phyloP scores from a whole-genome alignment of 208 protist genomes.

The Crithidia brevicula region DNA sequence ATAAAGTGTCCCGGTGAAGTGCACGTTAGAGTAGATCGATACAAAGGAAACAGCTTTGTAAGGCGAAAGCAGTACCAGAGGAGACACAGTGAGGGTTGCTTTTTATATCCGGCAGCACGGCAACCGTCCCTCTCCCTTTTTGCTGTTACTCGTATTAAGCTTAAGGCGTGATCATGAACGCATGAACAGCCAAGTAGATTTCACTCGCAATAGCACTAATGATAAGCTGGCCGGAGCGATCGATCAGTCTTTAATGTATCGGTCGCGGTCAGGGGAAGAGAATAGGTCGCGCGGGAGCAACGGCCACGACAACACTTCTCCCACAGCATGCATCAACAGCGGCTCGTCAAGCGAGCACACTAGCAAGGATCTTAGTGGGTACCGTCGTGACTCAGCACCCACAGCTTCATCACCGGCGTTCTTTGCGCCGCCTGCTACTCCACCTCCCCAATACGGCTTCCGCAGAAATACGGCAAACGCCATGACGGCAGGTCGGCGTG shows the following conservation, averaged over 20 bases:
- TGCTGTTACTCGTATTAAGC: not conserved
- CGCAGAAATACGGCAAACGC: slow-evolving; percentile 28
- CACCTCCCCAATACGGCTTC: slow-evolving; percentile 36
- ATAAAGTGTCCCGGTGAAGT: not conserved
- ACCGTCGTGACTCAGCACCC: not conserved
- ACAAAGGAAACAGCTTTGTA: no score
- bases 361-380: not conserved
- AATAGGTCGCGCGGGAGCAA: slow-evolving; percentile 2
- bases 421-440: slow-evolving; percentile 34
- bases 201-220: slow-evolving; percentile 21
- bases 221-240: slow-evolving; percentile 9
- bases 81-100: no score
- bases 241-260: slow-evolving; percentile 8
- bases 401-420: slow-evolving; percentile 2
- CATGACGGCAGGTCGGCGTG: slow-evolving; percentile 30
- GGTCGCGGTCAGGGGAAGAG: slow-evolving; percentile 16
- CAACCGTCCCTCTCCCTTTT: not conserved
- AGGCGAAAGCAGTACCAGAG: no score
- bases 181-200: slow-evolving; percentile 29
- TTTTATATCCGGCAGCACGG: no score
- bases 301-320: slow-evolving; percentile 3
- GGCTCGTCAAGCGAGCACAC: not conserved
- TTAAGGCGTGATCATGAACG: slow-evolving; percentile 32
- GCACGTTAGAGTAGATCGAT: not conserved
- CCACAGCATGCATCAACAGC: slow-evolving; percentile 11